Conservation (phyloP, 2,329 filamentous ascomycete genomes). For the Lasiodiplodia hormozganensis region DNA sequence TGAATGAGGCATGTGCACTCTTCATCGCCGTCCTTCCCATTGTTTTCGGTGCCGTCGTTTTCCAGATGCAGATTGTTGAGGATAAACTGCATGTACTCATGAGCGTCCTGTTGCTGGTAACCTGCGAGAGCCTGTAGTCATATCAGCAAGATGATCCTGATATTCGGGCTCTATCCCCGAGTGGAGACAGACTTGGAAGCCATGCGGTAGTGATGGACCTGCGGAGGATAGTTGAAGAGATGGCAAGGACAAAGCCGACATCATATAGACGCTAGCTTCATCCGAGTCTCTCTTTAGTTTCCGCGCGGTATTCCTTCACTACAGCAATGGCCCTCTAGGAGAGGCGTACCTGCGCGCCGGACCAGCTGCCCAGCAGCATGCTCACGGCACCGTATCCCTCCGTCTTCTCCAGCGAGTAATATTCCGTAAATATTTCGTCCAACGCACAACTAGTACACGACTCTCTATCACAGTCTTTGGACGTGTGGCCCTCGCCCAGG, state of each 20-base stretch:
- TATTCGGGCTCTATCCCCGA: constrained; percentile 36
- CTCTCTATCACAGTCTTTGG: constrained; percentile 69
- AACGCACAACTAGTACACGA: constrained; percentile 67
- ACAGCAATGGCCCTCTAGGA: background rate
- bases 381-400: constrained; percentile 91
- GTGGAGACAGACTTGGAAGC: background rate
- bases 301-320: background rate
- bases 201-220: no score
- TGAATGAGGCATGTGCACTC: constrained; percentile 89
- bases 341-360: constrained; percentile 69
- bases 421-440: constrained; percentile 69
- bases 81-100: constrained; percentile 96
- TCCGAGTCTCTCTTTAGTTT: no score
- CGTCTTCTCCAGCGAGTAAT: constrained; percentile 75
- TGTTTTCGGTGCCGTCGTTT: constrained; percentile 65
- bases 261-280: no score
- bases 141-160: background rate
- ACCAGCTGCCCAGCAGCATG: constrained; percentile 89
- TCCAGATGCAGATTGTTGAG: constrained; percentile 86
- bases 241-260: no score
- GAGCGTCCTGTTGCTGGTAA: constrained; percentile 94
- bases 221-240: no score
- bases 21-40: constrained; percentile 33
- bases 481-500: constrained; percentile 86
- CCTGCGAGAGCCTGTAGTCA: constrained; percentile 64